A percentile compares a stretch with the other conserved stretches of the same genome.
Conservation (phyloP, 179 eudicot species). For the Sideroxylon spinosum region DNA sequence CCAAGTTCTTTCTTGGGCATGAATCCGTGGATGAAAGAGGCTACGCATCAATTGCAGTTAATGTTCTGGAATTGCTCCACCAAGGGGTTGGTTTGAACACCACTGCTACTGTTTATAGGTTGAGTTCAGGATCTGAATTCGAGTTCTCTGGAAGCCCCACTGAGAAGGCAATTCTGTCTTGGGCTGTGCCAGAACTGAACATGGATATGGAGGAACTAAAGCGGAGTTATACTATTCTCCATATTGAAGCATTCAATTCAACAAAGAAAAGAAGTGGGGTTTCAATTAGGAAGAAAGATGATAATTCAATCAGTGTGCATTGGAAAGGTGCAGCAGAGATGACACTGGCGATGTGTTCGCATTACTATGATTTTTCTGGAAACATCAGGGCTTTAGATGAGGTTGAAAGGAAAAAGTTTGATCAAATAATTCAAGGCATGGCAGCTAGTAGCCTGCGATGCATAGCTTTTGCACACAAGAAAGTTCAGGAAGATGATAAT, state of each 20-base stretch:
- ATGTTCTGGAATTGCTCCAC: conserved; percentile 28
- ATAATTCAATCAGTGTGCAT: conserved; percentile 19
- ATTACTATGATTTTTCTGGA: conserved; percentile 29
- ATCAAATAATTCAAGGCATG: conserved; percentile 29
- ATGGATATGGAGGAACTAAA: conserved; percentile 28
- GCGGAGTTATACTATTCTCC: conserved; percentile 12
- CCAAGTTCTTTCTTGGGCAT: conserved; percentile 31
- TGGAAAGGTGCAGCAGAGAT: conserved; percentile 41
- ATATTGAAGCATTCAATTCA: conserved; percentile 30
- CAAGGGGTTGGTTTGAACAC: conserved; percentile 34
- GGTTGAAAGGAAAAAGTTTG: conserved; percentile 20
- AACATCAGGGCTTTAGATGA: conserved; percentile 18
- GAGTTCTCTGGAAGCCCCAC: conserved; percentile 26
- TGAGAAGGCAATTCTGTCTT: conserved; percentile 30
- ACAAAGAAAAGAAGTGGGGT: conserved; percentile 29
- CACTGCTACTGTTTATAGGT: conserved; percentile 22
- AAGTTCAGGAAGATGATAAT: conserved; percentile 2
- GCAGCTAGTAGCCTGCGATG: conserved; percentile 38
- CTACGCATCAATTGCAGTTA: neutral
- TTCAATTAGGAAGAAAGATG: conserved; percentile 17
- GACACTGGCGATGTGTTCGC: conserved; percentile 30
- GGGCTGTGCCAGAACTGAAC: conserved; percentile 28
- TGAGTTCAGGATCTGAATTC: neutral
- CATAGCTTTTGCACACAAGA: conserved; percentile 40
- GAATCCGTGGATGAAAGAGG: conserved; percentile 14